Conservation (phyloP, 208 protist genomes). For the Leishmania guyanensis region DNA sequence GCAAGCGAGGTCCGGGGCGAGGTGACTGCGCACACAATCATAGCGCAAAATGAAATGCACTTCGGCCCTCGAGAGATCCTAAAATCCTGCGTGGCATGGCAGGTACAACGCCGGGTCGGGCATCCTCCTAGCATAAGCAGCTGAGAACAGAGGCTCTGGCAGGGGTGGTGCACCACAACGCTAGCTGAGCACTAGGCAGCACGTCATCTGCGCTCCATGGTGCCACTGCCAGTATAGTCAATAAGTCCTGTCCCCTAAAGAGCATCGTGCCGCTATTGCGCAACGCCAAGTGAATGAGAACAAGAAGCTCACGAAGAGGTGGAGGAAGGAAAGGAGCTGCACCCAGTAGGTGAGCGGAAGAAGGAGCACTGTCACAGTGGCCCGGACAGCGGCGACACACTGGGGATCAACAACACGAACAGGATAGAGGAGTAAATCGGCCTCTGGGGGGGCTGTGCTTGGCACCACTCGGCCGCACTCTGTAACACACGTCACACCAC, state of each 20-base stretch:
- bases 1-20: background rate
- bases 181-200: background rate
- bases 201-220: background rate
- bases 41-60: background rate
- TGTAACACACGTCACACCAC: background rate
- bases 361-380: background rate
- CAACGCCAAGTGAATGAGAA: background rate
- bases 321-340: background rate
- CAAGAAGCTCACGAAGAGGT: background rate
- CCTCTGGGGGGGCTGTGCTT: background rate
- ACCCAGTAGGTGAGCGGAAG: background rate
- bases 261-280: background rate
- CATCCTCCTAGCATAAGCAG: background rate
- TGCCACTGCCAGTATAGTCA: background rate
- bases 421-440: background rate
- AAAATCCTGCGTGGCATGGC: background rate
- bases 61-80: background rate
- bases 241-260: background rate
- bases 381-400: background rate
- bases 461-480: background rate
- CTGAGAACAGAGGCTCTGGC: background rate
- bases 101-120: background rate
- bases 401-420: background rate
- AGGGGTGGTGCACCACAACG: background rate
- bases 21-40: background rate